Base-by-base conservation (phyloP, 2,329 filamentous ascomycete genomes). In the Stagonosporopsis rhizophila region DNA sequence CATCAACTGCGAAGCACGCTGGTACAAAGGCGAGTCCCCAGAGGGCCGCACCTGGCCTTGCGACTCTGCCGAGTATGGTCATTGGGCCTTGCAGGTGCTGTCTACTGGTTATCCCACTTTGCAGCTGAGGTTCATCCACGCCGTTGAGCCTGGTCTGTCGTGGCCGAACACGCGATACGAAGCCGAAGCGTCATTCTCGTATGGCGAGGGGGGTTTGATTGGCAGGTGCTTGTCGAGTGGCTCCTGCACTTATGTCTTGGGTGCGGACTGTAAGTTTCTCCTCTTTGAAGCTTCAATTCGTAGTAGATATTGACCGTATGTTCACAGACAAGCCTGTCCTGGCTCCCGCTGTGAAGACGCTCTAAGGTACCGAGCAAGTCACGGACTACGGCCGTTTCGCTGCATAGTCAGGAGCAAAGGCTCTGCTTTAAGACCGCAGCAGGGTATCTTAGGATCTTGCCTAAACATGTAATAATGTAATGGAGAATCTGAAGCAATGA, bases 21-120 rank as follows among this genome's bases (percentile, higher is more conserved):
- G 67, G 67, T 63, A 65, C n/a, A 48, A 20, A 23, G 50, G 49
- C 9, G 67, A 68, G 19, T 59, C 42, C 2, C 67, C 69, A 1
- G 48, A 61, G 39, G 60, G 54, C 17, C 68, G 64, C 23, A 59
- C 58, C 15, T 72, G 68, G 68, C 67, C 69, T 3, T 72, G 69
- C 46, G 65, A 70, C 19, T 9, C 58, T 6, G 32, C 53, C 1
- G 39, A 38, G 6, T 37, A 67, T 1, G 68, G 69, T 1, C 69
- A 70, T 37, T 71, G 67, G 64, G 49, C 55, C 6, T 58, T 72
- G 54, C 54, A 66, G 12, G 59, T 73, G 11, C 42, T 66, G 0
- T 40, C 52, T 42, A 35, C 2, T 65, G 62, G 27, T 23, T 19
- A 67, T 41, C 68, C 68, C 50, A 59, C n/a, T n/a, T n/a, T n/a